Evolutionary conservation across 2,329 filamentous ascomycete genomes (phyloP).

Genomic region (Fusarium buharicum): DNA sequence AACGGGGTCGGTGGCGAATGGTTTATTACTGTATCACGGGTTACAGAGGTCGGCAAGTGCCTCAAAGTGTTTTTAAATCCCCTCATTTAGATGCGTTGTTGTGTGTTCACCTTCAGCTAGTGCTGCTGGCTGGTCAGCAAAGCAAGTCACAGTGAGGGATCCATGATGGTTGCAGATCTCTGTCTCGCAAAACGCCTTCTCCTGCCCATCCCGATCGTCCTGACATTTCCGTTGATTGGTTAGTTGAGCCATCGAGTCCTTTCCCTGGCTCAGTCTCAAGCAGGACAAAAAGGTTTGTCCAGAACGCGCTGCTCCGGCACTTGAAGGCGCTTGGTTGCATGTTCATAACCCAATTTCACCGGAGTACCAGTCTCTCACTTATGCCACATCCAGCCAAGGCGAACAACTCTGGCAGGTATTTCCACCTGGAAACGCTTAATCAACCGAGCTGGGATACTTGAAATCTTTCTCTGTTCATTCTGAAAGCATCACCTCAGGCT

Average conservation of each 20-base stretch:
- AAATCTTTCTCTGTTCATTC: too few relatives aligned
- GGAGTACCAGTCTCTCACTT: too few relatives aligned
- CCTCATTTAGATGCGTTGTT: constrained; percentile 9
- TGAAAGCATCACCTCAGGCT: too few relatives aligned
- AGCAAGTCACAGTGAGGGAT: constrained; percentile 17
- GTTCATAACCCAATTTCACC: background rate
- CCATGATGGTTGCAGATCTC: constrained; percentile 40
- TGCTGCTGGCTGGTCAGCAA: constrained; percentile 19
- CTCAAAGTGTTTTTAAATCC: constrained; percentile 14
- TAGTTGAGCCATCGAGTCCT: constrained; percentile 11
- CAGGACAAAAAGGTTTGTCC: constrained; percentile 4
- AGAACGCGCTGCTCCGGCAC: constrained; percentile 1
- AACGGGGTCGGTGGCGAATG: constrained; percentile 36
- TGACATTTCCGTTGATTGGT: constrained; percentile 11
- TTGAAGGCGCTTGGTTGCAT: background rate
- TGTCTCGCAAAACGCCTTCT: constrained; percentile 26
- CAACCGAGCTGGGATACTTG: too few relatives aligned
- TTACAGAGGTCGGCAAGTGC: constrained; percentile 15
- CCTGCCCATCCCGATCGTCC: constrained; percentile 21
- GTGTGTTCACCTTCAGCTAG: constrained; percentile 8
- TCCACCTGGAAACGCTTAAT: too few relatives aligned
- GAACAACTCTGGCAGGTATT: too few relatives aligned
- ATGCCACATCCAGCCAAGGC: too few relatives aligned
- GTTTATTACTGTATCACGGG: constrained; percentile 7
- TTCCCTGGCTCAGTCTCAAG: background rate